Conservation (phyloP, 2,329 filamentous ascomycete genomes). For the Fusarium nelsonii region DNA sequence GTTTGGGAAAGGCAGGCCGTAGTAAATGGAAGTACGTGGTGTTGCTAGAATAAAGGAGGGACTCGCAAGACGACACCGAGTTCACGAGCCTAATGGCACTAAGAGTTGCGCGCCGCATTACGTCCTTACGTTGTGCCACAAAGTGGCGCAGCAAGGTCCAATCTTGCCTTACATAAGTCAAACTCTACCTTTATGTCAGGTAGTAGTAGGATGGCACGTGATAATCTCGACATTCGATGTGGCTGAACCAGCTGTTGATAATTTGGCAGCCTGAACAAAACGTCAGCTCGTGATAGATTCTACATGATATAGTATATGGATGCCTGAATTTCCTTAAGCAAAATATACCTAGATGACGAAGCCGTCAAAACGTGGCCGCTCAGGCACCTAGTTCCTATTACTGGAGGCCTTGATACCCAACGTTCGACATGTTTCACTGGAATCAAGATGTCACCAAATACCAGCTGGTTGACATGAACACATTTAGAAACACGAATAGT, state of each 20-base stretch:
- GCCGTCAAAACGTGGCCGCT: constrained; percentile 6
- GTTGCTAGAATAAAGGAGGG: constrained; percentile 51
- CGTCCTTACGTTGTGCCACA: constrained; percentile 44
- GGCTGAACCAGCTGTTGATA: constrained; percentile 30
- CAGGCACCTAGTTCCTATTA: constrained; percentile 4
- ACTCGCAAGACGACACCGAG: constrained; percentile 50
- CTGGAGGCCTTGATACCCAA: constrained; percentile 12
- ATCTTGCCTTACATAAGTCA: constrained; percentile 17
- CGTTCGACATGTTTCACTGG: not conserved
- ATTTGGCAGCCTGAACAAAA: constrained; percentile 43
- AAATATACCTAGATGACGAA: constrained; percentile 3
- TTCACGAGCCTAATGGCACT: constrained; percentile 51
- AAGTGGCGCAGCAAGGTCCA: constrained; percentile 38
- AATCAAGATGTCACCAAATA: not conserved
- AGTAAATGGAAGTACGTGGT: constrained; percentile 44
- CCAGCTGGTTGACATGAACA: not conserved
- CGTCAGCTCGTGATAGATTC: constrained; percentile 43
- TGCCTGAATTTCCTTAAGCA: constrained; percentile 26
- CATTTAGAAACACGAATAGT: not conserved
- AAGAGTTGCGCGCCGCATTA: constrained; percentile 46
- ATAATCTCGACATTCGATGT: constrained; percentile 20
- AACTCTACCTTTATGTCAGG: not conserved
- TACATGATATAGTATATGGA: constrained; percentile 7
- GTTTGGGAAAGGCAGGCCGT: constrained; percentile 18
- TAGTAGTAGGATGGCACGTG: constrained; percentile 28